Evolutionary conservation across 129 eudicot genomes (phyloP), one percentile per base, ranked within the genome.

Genomic region (Oenanthe sinensis): DNA sequence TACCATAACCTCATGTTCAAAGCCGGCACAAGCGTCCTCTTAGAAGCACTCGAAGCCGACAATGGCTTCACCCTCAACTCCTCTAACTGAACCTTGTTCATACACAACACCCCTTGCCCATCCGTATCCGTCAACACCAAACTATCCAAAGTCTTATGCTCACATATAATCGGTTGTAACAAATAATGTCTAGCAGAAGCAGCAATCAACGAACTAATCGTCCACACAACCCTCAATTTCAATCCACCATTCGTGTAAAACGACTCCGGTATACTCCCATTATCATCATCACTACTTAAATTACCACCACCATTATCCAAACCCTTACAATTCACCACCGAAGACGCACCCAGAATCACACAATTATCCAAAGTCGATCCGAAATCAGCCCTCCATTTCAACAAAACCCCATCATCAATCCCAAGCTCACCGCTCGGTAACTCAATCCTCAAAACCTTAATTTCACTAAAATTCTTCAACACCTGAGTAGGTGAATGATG

Each of bases 401-500:
- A 83, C 88, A 88, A 77, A 4, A 95, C 90, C 6, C 93, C 97
- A 19, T 92, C 97, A 12, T 95, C 99, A 11, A 90, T 85, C n/a
- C 99, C 97, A 44, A 95, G 80, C 77, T 95, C 99, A 10, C 99
- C 96, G 19, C 83, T 87, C 0, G 99, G 99, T 3, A 95, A 82
- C 76, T 95, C 97, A 47, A 95, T 92, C 19, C 87, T 76, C 4
- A 95, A 81, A 8, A 81, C 78, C 77, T 76, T 80, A 65, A 95
- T 88, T 73, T 95, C 97, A 80, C 81, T 82, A 33, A 95, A 95
- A 76, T 88, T 90, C 78, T 85, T 90, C 75, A 95, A 76, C 0
- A 95, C 99, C 62, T 95, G 99, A 4, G 99, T 89, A 0, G 99
- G 99, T 0, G 99, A 95, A 83, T 92, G 99, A 50, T 95, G 99